These are phyloP conservation scores for Agastache rugosa DNA, from an alignment of 257 asterid species.

Conservation along the genomic window DNA sequence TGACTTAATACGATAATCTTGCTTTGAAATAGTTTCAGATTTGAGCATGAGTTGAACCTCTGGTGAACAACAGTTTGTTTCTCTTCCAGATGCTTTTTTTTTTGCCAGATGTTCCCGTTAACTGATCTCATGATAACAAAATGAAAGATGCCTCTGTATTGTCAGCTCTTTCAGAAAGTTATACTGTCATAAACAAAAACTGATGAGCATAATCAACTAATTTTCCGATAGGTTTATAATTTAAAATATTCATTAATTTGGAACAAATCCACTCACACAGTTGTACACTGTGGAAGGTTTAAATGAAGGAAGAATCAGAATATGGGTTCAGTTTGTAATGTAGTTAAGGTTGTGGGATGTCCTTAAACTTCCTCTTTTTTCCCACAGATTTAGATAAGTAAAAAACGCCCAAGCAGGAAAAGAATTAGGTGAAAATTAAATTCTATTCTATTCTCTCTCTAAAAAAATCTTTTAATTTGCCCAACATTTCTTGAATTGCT, in stretches of 20 bases:
- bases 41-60: slow-evolving; percentile 17
- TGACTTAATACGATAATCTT: background rate
- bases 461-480: slow-evolving; percentile 2
- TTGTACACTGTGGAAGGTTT: slow-evolving; percentile 9
- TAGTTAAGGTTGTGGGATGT: slow-evolving; percentile 24
- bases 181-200: background rate
- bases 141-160: background rate
- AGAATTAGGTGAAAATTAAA: background rate
- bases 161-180: slow-evolving; percentile 12
- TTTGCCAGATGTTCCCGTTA: background rate
- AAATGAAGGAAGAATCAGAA: slow-evolving; percentile 18
- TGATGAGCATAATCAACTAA: background rate
- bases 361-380: slow-evolving; percentile 3
- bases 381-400: slow-evolving; percentile 1
- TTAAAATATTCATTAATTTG: background rate
- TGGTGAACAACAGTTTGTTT: slow-evolving; percentile 2
- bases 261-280: slow-evolving; percentile 3
- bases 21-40: background rate
- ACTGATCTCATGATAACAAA: background rate
- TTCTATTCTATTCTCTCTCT: background rate
- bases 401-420: slow-evolving; percentile 17
- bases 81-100: slow-evolving; percentile 20
- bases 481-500: slow-evolving; percentile 24
- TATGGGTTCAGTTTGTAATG: background rate
- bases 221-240: background rate